Percentiles rank a stretch among this genome's conserved stretches.
Conservation (phyloP, 2,329 filamentous ascomycete genomes). For the Daldinia sp. region DNA sequence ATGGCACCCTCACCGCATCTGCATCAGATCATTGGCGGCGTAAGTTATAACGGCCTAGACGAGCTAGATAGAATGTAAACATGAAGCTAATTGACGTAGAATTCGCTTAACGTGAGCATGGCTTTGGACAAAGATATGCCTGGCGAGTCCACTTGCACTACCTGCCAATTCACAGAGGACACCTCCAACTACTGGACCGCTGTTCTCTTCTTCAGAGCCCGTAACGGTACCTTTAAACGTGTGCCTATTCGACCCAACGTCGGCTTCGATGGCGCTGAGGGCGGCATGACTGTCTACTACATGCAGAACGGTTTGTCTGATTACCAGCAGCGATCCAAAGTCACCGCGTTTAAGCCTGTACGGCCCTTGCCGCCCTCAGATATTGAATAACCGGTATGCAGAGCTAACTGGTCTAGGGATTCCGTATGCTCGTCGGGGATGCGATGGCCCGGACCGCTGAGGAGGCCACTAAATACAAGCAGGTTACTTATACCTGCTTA, state of each 20-base stretch:
- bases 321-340: slow-evolving; percentile 49
- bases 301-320: slow-evolving; percentile 46
- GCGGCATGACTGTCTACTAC: slow-evolving; percentile 56
- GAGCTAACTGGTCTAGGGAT: slow-evolving; percentile 45
- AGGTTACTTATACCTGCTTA: slow-evolving; percentile 56
- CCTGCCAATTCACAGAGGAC: slow-evolving; percentile 42
- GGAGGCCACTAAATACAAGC: slow-evolving; percentile 50
- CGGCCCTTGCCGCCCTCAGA: not conserved
- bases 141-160: slow-evolving; percentile 42
- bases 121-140: slow-evolving; percentile 42
- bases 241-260: slow-evolving; percentile 43
- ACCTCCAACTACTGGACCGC: slow-evolving; percentile 46
- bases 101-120: slow-evolving; percentile 44
- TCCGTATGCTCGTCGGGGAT: slow-evolving; percentile 56
- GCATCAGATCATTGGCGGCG: slow-evolving; percentile 46
- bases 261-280: slow-evolving; percentile 46
- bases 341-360: slow-evolving; percentile 54
- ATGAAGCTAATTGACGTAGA: slow-evolving; percentile 28
- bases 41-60: slow-evolving; percentile 24
- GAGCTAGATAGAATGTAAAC: not conserved
- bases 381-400: slow-evolving; percentile 16
- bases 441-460: slow-evolving; percentile 47
- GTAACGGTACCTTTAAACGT: slow-evolving; percentile 44
- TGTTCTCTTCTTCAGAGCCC: slow-evolving; percentile 41
- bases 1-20: slow-evolving; percentile 43